These are phyloP conservation scores for Sclerotinia glacialis DNA, from an alignment of 2,329 filamentous ascomycete genomes.

Conservation along the genomic window DNA sequence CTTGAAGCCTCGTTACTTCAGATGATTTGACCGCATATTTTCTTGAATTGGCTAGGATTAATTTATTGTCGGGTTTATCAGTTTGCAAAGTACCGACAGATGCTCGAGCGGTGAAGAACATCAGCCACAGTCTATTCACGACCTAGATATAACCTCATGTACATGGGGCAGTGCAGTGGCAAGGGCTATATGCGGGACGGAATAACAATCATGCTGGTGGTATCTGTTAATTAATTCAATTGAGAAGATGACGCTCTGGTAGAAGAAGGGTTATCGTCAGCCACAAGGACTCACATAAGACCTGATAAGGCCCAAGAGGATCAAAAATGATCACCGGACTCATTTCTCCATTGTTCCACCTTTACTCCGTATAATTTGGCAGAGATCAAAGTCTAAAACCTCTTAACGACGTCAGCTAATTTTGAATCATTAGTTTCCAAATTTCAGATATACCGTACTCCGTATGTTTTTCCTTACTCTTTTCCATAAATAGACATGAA, in stretches of 20 bases:
- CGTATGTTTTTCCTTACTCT: background rate
- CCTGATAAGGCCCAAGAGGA: background rate
- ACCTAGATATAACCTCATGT: no score
- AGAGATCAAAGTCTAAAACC: background rate
- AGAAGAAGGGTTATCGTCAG: background rate
- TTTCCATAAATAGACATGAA: background rate
- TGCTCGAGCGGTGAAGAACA: no score
- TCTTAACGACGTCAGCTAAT: background rate
- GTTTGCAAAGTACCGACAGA: no score
- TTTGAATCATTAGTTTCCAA: background rate
- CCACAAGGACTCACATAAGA: background rate
- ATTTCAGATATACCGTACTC: background rate
- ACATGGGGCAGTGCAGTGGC: no score
- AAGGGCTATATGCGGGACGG: no score
- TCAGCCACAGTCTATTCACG: no score
- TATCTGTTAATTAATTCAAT: background rate
- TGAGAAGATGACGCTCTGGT: background rate
- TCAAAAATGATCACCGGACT: background rate
- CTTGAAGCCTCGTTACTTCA: background rate
- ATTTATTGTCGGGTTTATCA: no score
- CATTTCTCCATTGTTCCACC: conserved; percentile 2
- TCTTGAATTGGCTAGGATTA: no score
- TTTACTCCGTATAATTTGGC: background rate
- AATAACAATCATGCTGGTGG: no score
- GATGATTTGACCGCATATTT: background rate